These are phyloP conservation scores for Saturnispora bothae DNA, from an alignment of 805 yeast genomes.

Conservation along the genomic window DNA sequence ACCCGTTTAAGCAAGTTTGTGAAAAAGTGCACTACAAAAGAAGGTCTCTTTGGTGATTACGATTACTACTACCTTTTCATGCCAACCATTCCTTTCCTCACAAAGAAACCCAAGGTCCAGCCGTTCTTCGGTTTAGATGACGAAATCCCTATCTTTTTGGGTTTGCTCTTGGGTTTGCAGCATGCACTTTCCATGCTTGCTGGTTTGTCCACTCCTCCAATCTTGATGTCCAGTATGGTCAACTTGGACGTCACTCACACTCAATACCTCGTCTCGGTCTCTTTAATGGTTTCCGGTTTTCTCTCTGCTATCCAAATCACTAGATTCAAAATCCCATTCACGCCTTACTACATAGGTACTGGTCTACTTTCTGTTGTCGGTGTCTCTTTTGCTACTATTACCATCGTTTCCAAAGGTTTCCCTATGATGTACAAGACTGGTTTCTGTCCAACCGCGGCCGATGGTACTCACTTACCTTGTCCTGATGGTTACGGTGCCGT, in stretches of 20 bases:
- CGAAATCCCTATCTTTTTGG: conserved; percentile 71
- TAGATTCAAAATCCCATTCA: conserved; percentile 62
- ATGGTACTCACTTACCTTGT: conserved; percentile 65
- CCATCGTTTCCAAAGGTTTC: conserved; percentile 64
- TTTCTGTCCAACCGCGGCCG: conserved; percentile 48
- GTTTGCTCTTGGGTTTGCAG: conserved; percentile 73
- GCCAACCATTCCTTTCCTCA: conserved; percentile 66
- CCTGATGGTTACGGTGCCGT: conserved; percentile 88
- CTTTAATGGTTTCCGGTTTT: conserved; percentile 60
- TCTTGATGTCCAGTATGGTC: conserved; percentile 57
- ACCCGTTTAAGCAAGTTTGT: neutral
- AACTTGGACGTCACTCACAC: conserved; percentile 38
- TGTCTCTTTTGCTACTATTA: conserved; percentile 80
- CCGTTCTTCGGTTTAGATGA: conserved; percentile 78
- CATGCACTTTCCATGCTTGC: conserved; percentile 88
- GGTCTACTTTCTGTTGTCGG: conserved; percentile 88
- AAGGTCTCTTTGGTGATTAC: conserved; percentile 78
- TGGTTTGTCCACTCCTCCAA: conserved; percentile 78
- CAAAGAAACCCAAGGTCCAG: conserved; percentile 36
- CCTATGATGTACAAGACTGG: conserved; percentile 79
- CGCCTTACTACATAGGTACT: conserved; percentile 75
- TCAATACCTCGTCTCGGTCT: conserved; percentile 62
- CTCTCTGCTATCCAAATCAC: conserved; percentile 71
- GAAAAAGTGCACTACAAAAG: conserved; percentile 46
- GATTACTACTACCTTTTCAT: conserved; percentile 72